Evolutionary conservation across 2,329 filamentous ascomycete species (phyloP).

Genomic region (Diaporthe sp.): DNA sequence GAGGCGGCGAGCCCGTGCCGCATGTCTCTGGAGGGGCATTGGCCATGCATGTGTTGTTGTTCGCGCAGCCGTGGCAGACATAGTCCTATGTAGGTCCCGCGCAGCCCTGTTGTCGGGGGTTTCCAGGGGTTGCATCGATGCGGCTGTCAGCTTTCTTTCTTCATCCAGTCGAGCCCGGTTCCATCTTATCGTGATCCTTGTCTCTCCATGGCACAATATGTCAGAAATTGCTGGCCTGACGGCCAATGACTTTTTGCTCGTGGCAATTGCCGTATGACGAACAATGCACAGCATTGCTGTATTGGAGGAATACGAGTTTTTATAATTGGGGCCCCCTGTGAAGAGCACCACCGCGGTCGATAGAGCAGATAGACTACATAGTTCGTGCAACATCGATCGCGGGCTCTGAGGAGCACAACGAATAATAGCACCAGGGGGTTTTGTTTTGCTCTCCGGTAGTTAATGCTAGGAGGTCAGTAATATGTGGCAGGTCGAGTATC

Average conservation of each 20-base stretch:
- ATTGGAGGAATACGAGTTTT: constrained; percentile 39
- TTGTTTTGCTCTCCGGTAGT: neutral
- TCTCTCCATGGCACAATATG: constrained; percentile 16
- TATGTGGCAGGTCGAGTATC: neutral
- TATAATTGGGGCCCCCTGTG: constrained; percentile 38
- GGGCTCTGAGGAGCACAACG: constrained; percentile 9
- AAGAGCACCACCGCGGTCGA: constrained; percentile 34
- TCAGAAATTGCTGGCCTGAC: constrained; percentile 20
- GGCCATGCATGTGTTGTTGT: constrained; percentile 20
- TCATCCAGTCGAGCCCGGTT: constrained; percentile 25
- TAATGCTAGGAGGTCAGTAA: neutral
- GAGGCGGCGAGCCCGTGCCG: constrained; percentile 29
- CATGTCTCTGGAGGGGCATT: constrained; percentile 19
- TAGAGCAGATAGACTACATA: constrained; percentile 6
- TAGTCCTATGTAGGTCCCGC: constrained; percentile 9
- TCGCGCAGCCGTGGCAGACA: neutral
- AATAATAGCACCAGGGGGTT: neutral
- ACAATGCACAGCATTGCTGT: constrained; percentile 35
- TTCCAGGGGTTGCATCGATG: constrained; percentile 22
- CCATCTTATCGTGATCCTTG: constrained; percentile 38
- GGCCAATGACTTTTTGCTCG: constrained; percentile 28
- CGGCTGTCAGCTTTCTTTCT: constrained; percentile 31
- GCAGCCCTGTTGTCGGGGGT: constrained; percentile 20
- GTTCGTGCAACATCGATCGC: constrained; percentile 30
- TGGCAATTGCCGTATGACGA: constrained; percentile 37